A percentile compares a stretch with the other conserved stretches of the same genome.
Conservation (phyloP, 2,329 filamentous ascomycete species). For the Xylaria sp. region DNA sequence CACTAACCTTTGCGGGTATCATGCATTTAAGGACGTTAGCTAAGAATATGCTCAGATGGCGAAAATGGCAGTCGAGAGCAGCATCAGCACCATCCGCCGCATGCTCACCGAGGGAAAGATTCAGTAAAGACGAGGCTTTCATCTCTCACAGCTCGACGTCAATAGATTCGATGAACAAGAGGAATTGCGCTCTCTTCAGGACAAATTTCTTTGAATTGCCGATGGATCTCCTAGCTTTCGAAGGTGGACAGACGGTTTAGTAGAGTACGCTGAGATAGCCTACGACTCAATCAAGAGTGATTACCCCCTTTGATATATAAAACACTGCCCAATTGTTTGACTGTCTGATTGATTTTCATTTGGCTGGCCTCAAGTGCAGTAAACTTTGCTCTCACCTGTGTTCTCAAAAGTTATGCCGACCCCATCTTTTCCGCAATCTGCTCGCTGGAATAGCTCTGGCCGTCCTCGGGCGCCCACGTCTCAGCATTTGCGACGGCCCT, state of each 20-base stretch:
- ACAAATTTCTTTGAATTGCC: neutral
- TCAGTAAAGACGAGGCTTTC: conserved; percentile 27
- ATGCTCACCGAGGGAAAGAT: conserved; percentile 46
- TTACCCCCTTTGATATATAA: neutral
- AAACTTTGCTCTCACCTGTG: neutral
- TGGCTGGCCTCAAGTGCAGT: neutral
- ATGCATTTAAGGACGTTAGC: neutral
- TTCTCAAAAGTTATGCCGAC: conserved; percentile 11
- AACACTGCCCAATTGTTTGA: neutral
- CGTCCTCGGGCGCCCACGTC: conserved; percentile 16
- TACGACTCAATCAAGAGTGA: conserved; percentile 23
- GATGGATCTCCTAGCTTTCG: neutral
- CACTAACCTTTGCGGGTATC: neutral
- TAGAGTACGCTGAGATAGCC: conserved; percentile 20
- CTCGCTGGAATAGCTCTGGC: conserved; percentile 20
- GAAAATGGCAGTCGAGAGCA: conserved; percentile 49
- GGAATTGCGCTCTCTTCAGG: neutral
- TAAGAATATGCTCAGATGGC: conserved; percentile 41
- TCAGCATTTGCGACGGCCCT: neutral
- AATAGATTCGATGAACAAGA: conserved; percentile 10
- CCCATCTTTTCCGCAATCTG: conserved; percentile 31
- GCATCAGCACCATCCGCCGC: conserved; percentile 47
- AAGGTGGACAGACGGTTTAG: neutral
- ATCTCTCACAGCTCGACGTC: neutral
- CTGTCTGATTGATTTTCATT: neutral